phyloP scores from a whole-genome alignment of 2,329 filamentous ascomycete species.

The Aphanocladium album region DNA sequence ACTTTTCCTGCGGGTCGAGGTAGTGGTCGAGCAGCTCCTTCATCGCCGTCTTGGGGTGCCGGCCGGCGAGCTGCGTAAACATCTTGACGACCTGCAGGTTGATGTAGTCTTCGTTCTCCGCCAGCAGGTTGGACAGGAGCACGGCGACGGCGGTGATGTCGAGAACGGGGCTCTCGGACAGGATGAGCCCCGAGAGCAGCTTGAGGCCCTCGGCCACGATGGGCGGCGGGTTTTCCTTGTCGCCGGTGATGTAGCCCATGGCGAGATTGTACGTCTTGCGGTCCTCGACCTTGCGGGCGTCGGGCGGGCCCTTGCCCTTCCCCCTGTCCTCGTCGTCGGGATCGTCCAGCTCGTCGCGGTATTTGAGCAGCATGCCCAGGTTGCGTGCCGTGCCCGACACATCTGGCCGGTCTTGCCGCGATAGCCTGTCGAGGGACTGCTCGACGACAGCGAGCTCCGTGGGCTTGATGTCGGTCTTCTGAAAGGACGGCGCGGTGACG shows the following conservation, averaged over 20 bases:
- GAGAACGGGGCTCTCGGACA: slow-evolving; percentile 50
- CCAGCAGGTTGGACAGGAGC: slow-evolving; percentile 58
- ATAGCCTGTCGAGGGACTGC: slow-evolving; percentile 41
- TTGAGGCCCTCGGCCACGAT: slow-evolving; percentile 63
- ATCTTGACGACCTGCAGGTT: slow-evolving; percentile 63
- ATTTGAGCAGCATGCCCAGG: slow-evolving; percentile 49
- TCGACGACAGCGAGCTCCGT: slow-evolving; percentile 42
- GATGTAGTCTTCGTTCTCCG: slow-evolving; percentile 66
- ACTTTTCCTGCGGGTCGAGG: slow-evolving; percentile 56
- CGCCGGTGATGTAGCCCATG: slow-evolving; percentile 56
- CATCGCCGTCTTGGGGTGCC: slow-evolving; percentile 57
- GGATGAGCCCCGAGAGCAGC: slow-evolving; percentile 54
- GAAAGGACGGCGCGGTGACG: slow-evolving; percentile 53
- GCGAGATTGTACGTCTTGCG: slow-evolving; percentile 58
- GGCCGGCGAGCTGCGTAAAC: slow-evolving; percentile 55
- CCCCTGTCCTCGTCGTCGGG: no score
- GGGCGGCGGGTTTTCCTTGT: slow-evolving; percentile 57
- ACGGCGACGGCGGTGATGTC: slow-evolving; percentile 63
- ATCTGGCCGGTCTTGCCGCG: slow-evolving; percentile 30
- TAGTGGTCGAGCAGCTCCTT: slow-evolving; percentile 63
- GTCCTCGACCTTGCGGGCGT: slow-evolving; percentile 50
- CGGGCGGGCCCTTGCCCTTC: slow-evolving; percentile 32
- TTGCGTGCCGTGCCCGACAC: slow-evolving; percentile 52
- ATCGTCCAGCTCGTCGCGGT: slow-evolving; percentile 49
- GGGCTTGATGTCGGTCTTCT: slow-evolving; percentile 40